Evolutionary conservation across 148 eudicot species (phyloP), one percentile per base, ranked within the genome.

Genomic region (Silene uniflora): DNA sequence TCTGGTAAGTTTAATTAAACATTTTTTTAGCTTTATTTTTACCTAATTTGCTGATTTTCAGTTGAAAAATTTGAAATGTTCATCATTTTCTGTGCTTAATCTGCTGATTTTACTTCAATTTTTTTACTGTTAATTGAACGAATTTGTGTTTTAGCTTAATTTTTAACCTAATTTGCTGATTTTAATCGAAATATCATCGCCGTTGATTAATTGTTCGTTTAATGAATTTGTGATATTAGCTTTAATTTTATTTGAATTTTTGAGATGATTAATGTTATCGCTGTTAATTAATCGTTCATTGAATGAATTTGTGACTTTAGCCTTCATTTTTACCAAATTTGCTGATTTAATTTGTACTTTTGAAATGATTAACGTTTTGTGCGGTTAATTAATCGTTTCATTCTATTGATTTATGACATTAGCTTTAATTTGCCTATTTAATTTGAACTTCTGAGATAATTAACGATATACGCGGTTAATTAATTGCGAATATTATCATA

Each of bases 1-100:
- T 62, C 75, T 92, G 87, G 97, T 90, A 5, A 82, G 85, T 84
- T 63, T 13, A 27, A 14, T n/a, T 16, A 32, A 5, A 13, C 25
- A 44, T 42, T 9, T 16, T 52, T 10, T 61, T n/a, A 16, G 25
- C 22, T 72, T 35, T 25, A 60, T 66, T 19, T 65, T 39, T 14
- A 27, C 68, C 44, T 68, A 19, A 68, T 68, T 68, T 5, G 49
- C 49, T 29, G 16, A 27, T 1, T 16, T 17, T 32, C 13, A 35
- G 5, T 39, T 29, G 39, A 39, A 6, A 4, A 2, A 2, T 32
- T 32, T 32, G 35, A 32, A 32, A 32, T 32, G 35, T 32, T 32
- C 3, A 1, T 32, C 35, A 3, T 32, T 3, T 32, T 32, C 5
- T 32, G 35, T 32, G 35, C 35, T 32, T 32, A 1, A 2, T 32